Evolutionary conservation across 192 early-diverging fungal genomes (phyloP), one percentile per base, ranked within the genome.

Genomic region (Gigaspora rosea): DNA sequence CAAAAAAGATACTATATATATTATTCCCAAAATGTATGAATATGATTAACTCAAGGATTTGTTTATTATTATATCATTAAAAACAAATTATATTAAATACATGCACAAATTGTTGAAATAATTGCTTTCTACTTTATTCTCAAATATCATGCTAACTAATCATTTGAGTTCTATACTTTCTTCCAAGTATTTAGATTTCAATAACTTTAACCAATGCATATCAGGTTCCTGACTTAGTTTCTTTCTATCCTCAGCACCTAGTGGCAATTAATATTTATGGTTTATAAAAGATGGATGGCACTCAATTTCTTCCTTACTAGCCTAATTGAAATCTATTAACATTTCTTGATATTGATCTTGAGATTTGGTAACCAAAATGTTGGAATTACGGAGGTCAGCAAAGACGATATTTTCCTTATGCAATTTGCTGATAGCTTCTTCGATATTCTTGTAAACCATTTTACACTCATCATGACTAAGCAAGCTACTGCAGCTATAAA

Each of bases 281-380:
- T 70, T 70, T 3, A 70, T 70, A 32, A 70, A 70, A 51, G 49
- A 0, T 32, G 0, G 20, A 70, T 70, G 50, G 67, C 8, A 20
- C 9, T 50, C n/a, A 2, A 70, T 27, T 51, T 10, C 36, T 41
- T 70, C 67, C 15, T 50, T 52, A 27, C 67, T 47, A 1, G 48
- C 48, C 67, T 18, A 70, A 27, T 70, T n/a, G 15, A 70, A 70
- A 70, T 70, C 49, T 70, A 70, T 12, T 27, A 70, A 20, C 48
- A 70, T 70, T 50, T 47, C 48, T 4, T 69, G 47, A 47, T 69
- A 69, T 47, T 50, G 15, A 5, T 32, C 67, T 50, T 50, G 4
- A 50, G 36, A 7, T 69, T 50, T 67, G 1, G 4, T 70, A 70
- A 50, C 47, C 22, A 51, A 71, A n/a, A 71, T 51, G 20, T 51